phyloP scores from a whole-genome alignment of 2,329 filamentous ascomycete species.

The Davidsoniella neocaledoniae region DNA sequence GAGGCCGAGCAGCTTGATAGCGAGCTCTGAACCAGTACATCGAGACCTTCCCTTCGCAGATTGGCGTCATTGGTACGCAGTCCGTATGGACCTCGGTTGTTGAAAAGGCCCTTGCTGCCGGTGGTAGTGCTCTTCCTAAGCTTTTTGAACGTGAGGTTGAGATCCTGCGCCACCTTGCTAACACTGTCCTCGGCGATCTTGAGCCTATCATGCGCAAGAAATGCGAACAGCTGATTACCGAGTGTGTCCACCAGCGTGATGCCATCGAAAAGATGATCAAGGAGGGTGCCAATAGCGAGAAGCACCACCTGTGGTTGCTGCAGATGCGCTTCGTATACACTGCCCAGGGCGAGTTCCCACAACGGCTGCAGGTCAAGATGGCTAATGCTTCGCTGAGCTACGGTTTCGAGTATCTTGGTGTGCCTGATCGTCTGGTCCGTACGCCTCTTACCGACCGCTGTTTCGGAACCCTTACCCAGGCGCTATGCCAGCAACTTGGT shows the following conservation, averaged over 20 bases:
- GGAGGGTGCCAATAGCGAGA: constrained; percentile 54
- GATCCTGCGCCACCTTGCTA: constrained; percentile 69
- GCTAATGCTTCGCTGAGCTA: constrained; percentile 92
- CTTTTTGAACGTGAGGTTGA: constrained; percentile 72
- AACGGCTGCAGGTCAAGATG: constrained; percentile 84
- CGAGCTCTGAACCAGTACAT: constrained; percentile 66
- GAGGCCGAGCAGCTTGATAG: constrained; percentile 52
- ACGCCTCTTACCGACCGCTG: constrained; percentile 96
- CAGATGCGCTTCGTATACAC: constrained; percentile 95
- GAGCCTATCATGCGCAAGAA: constrained; percentile 81
- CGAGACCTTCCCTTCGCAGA: constrained; percentile 71
- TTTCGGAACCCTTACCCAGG: constrained; percentile 94
- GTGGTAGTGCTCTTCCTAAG: constrained; percentile 47
- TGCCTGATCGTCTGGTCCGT: constrained; percentile 86
- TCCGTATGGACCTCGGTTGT: constrained; percentile 85
- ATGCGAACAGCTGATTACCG: constrained; percentile 96
- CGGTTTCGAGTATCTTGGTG: constrained; percentile 94
- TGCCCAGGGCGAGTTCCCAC: constrained; percentile 56
- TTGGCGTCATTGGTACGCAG: constrained; percentile 88
- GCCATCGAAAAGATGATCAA: constrained; percentile 73
- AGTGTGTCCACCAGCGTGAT: constrained; percentile 95
- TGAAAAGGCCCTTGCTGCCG: constrained; percentile 55
- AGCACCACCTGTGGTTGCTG: constrained; percentile 81
- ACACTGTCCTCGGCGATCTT: constrained; percentile 78
- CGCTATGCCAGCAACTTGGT: constrained; percentile 82